Evolutionary conservation across 176 grass and related monocot species (phyloP).

Genomic region (Lolium multiflorum): DNA sequence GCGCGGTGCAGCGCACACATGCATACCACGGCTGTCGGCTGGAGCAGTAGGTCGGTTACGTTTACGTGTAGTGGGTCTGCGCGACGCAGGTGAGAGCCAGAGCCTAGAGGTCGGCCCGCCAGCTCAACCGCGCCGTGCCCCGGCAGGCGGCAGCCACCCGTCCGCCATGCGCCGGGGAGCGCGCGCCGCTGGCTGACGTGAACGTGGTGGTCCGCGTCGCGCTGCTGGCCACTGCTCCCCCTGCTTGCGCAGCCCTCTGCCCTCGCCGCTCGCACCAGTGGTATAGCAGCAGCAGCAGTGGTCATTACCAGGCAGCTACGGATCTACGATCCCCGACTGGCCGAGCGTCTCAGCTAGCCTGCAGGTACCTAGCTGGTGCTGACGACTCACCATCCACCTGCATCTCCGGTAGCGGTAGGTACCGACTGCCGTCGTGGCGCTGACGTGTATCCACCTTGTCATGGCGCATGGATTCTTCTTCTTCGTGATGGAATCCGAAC

Average conservation of each 20-base stretch:
- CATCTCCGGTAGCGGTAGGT: background rate
- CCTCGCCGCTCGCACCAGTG: background rate
- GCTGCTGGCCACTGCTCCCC: background rate
- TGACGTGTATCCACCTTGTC: background rate
- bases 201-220: slow-evolving; percentile 45
- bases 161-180: slow-evolving; percentile 23
- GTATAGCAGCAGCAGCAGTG: no score
- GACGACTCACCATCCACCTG: background rate
- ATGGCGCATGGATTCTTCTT: background rate
- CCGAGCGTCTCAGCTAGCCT: background rate
- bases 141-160: slow-evolving; percentile 35
- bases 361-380: background rate
- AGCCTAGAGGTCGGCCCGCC: background rate
- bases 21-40: no score
- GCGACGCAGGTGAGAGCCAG: background rate
- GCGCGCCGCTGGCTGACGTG: background rate
- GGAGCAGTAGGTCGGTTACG: no score
- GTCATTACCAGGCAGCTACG: background rate
- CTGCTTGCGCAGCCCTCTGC: background rate
- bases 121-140: background rate
- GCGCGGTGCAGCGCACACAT: no score
- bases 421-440: background rate
- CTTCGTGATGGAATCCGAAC: background rate
- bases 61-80: no score
- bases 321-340: background rate